Percentiles rank a stretch among this genome's conserved stretches.
phyloP scores from a whole-genome alignment of 2,329 filamentous ascomycete species.

The Whalleya microplaca region DNA sequence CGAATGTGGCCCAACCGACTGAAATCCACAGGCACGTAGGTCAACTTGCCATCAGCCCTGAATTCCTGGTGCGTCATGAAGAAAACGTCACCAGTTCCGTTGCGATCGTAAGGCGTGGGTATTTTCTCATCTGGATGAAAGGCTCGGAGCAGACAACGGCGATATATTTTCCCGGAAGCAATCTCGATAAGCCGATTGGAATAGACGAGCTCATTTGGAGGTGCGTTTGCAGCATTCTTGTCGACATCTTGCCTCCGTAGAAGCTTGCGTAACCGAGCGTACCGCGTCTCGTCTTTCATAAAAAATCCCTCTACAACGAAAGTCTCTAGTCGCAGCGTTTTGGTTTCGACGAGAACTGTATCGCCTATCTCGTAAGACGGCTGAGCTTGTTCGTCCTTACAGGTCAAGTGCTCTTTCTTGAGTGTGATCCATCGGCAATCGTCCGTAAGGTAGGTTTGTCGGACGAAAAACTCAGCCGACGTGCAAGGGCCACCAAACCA shows the following conservation, averaged over 20 bases:
- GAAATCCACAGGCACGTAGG: slow-evolving; percentile 41
- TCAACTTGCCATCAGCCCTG: slow-evolving; percentile 18
- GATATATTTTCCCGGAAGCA: slow-evolving; percentile 46
- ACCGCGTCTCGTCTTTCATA: slow-evolving; percentile 27
- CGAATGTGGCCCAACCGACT: slow-evolving; percentile 42
- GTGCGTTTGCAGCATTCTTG: slow-evolving; percentile 31
- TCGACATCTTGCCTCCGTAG: slow-evolving; percentile 51
- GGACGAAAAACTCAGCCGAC: slow-evolving; percentile 64
- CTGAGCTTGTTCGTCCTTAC: slow-evolving; percentile 43
- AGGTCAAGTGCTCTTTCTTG: slow-evolving; percentile 56
- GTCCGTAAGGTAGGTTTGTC: slow-evolving; percentile 67
- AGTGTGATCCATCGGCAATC: slow-evolving; percentile 67
- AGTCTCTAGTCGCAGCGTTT: slow-evolving; percentile 55
- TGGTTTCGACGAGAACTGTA: slow-evolving; percentile 55
- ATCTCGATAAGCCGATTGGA: slow-evolving; percentile 38
- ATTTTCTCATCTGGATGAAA: slow-evolving; percentile 52
- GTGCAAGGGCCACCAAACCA: slow-evolving; percentile 57
- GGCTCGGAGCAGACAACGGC: slow-evolving; percentile 63
- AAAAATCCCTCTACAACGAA: slow-evolving; percentile 57
- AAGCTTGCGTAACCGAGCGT: slow-evolving; percentile 55
- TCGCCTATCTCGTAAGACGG: slow-evolving; percentile 55
- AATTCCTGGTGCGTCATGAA: slow-evolving; percentile 56
- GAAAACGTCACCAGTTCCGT: slow-evolving; percentile 69
- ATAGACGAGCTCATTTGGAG: slow-evolving; percentile 55
- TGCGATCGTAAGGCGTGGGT: slow-evolving; percentile 65